Base-by-base conservation (phyloP, 1,139 yeast species). In the Komagataea norvegica region DNA sequence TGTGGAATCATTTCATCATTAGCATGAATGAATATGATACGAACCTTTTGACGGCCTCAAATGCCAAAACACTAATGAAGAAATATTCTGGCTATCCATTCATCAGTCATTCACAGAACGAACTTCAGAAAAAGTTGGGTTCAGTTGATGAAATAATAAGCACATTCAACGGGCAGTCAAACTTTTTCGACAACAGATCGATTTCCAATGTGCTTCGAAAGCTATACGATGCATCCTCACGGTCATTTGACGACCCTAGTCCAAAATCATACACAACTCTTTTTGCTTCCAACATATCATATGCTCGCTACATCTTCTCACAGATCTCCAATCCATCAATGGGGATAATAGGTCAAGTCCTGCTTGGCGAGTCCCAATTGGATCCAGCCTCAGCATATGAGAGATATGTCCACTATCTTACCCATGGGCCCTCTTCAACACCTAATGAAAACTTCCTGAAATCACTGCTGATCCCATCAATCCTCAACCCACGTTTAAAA, bases 321-420 rank as follows among this genome's bases (percentile, higher is more conserved):
- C 34, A 43, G 3, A 10, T 53, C 3, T 33, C 42, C 1, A 32
- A 34, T 6, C 52, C 51, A 3, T 33, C 50, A 2, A 34, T 46
- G 6, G 30, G 46, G 3, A 32, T 47, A 2, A 31, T 48, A n/a
- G 54, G 57, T 3, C 40, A 38, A 17, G 43, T 49, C 6, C 59
- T 74, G 17, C 55, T 64, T 26, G 79, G 77, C 4, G 81, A 77
- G 47, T 64, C 71, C 2, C 49, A 55, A 9, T 42, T 60, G 2
- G 56, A 64, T 13, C 74, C 78, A 0, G 46, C 51, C 6, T 48
- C 53, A 2, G 52, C 74, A 1, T 70, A 59, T 47, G 40, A 52
- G 0, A 43, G 70, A 11, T 74, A 71, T 49, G 26, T 38, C 6
- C 27, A 40, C 2, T 39, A 50, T 15, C 38, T 54, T 4, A 29